Percentiles rank a stretch among this genome's conserved stretches.
phyloP scores from a whole-genome alignment of 2,329 filamentous ascomycete species.

The Fusarium sp. region DNA sequence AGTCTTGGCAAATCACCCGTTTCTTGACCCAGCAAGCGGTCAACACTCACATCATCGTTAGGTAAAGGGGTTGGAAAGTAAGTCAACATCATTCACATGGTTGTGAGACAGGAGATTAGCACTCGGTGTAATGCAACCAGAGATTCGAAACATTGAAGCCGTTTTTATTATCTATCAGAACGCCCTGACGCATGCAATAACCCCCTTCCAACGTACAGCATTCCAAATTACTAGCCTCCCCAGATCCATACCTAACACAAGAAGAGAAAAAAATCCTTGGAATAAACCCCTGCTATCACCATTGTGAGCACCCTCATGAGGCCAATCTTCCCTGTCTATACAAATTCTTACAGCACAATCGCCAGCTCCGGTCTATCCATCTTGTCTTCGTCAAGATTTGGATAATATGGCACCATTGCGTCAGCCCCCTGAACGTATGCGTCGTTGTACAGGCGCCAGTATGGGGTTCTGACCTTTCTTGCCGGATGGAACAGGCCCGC shows the following conservation, averaged over 20 bases:
- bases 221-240: conserved; percentile 44
- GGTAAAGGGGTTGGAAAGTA: conserved; percentile 18
- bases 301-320: conserved; percentile 14
- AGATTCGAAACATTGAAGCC: conserved; percentile 35
- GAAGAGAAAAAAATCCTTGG: conserved; percentile 21
- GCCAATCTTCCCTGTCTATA: conserved; percentile 11
- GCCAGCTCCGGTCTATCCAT: conserved; percentile 83
- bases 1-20: conserved; percentile 31
- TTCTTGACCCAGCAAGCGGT: conserved; percentile 5
- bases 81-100: conserved; percentile 6
- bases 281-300: conserved; percentile 21
- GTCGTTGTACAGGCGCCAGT: conserved; percentile 97
- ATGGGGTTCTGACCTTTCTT: conserved; percentile 91
- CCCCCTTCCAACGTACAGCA: conserved; percentile 39
- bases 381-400: conserved; percentile 83
- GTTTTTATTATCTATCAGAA: conserved; percentile 46
- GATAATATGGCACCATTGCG: conserved; percentile 96
- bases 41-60: background rate
- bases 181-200: conserved; percentile 45
- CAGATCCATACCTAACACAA: conserved; percentile 19
- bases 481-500: conserved; percentile 97
- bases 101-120: conserved; percentile 11
- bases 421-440: conserved; percentile 95
- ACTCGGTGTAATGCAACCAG: conserved; percentile 3
- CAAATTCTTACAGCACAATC: conserved; percentile 75